A percentile compares a stretch with the other conserved stretches of the same genome.
These are phyloP conservation scores for Coriaria nepalensis DNA, from an alignment of 306 rosid species.

Conservation along the genomic window DNA sequence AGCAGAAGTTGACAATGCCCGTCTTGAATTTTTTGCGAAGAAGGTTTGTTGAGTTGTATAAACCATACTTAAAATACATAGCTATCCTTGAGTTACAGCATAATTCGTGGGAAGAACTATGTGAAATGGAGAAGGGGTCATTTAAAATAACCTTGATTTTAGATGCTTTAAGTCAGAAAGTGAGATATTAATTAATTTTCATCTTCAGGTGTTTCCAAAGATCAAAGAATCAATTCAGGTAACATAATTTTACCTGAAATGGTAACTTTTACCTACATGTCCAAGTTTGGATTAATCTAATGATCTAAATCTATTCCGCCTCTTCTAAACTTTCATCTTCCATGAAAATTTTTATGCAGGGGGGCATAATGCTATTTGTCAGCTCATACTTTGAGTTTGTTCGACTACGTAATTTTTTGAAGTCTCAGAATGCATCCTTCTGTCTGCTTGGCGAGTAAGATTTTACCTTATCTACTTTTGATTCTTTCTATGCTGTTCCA, in stretches of 20 bases:
- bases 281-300: not conserved
- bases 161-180: not conserved
- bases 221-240: conserved; percentile 75
- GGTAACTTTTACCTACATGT: not conserved
- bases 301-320: not conserved
- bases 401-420: conserved; percentile 70
- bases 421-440: conserved; percentile 71
- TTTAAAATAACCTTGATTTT: not conserved
- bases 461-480: conserved; percentile 11
- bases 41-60: conserved; percentile 33
- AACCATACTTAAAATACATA: too few relatives aligned
- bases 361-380: conserved; percentile 72
- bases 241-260: conserved; percentile 4
- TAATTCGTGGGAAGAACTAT: not conserved
- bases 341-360: conserved; percentile 37
- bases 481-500: conserved; percentile 2
- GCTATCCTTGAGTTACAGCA: too few relatives aligned
- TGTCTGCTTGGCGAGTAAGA: conserved; percentile 92
- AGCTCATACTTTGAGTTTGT: conserved; percentile 74
- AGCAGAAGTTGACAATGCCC: conserved; percentile 61
- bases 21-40: conserved; percentile 65
- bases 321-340: conserved; percentile 3
- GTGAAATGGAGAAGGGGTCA: not conserved
- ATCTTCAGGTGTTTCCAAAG: conserved; percentile 70
- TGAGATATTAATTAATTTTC: conserved; percentile 15